Base-by-base conservation (phyloP, 2,329 filamentous ascomycete species). In the Amesomyces nigricolor region DNA sequence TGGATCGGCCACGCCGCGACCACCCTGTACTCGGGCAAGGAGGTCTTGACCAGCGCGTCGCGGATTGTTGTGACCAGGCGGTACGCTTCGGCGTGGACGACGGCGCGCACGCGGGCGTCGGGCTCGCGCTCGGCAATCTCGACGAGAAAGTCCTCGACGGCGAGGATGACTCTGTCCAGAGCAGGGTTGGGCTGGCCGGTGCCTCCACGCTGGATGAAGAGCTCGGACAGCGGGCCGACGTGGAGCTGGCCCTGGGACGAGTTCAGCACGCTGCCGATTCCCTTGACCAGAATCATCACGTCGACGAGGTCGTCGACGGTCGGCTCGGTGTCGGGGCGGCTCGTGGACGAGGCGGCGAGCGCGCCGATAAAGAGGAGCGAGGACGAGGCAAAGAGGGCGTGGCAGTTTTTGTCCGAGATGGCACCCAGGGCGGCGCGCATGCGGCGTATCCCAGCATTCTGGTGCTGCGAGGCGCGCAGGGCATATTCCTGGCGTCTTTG, bases 391-490 rank as follows among this genome's bases (percentile, higher is more conserved):
- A 65, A 62, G 1, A 65, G 19, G 17, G 62, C 61, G 46, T 64
- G 61, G 50, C 62, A 63, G 45, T 65, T 65, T 22, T 59, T 39
- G 13, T 61, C 43, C 2, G 63, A 56, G 39, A 65, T 56, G 35
- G 57, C 53, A 26, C 46, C 35, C 4, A 65, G 40, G 3, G 58
- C 62, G 2, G 11, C 38, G n/a, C 63, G 46, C 47, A 64, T 62
- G 17, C 58, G 55, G 16, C 60, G 59, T 48, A 65, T 60, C 13
- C 61, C 59, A 9, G 61, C 44, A 42, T 58, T 62, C 16, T 62
- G 62, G 44, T 65, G 62, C 6, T 64, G 60, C 11, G 60, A 59
- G 2, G 62, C 62, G 19, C 58, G 58, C 10, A 63, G 51, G 2
- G 54, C 42, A 35, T 62, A 62, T 4, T 53, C 51, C 8, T 54